Evolutionary conservation across 371 early-diverging fungal species (phyloP).

Genomic region (Mucor sp.): DNA sequence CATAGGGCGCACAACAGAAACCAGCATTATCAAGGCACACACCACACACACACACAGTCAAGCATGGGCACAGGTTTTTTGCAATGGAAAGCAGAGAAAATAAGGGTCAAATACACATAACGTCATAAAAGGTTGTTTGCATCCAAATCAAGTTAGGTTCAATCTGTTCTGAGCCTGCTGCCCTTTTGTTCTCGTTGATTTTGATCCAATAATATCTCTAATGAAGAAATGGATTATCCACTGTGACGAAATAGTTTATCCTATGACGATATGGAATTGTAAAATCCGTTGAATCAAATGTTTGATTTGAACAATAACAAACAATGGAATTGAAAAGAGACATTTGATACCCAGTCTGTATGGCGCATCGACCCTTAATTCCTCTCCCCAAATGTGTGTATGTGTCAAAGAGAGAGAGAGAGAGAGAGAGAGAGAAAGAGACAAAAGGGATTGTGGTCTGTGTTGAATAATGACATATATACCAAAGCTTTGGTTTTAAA

Average conservation of each 20-base stretch:
- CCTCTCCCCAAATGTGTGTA: too few species aligned
- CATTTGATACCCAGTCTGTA: too few species aligned
- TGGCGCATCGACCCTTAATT: too few species aligned
- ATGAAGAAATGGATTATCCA: neutral
- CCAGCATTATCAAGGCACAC: conserved; percentile 12
- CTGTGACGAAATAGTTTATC: neutral
- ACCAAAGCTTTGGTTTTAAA: neutral
- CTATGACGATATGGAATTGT: neutral
- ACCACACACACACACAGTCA: too few species aligned
- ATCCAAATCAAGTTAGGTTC: conserved; percentile 11
- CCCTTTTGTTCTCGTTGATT: conserved; percentile 11
- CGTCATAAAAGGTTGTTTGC: conserved; percentile 5
- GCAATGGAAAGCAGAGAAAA: neutral
- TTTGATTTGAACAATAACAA: neutral
- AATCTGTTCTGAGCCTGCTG: conserved; percentile 25
- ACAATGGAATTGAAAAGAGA: too few species aligned
- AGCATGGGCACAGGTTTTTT: neutral
- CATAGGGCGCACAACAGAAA: neutral
- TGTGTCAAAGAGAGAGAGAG: too few species aligned
- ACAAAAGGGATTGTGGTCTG: neutral
- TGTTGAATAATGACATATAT: neutral
- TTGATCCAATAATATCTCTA: neutral
- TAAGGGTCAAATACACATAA: conserved; percentile 4
- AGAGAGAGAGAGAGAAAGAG: too few species aligned
- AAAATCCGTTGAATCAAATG: neutral